Evolutionary conservation across 352 stramenopile genomes (phyloP).

Genomic region (Phytophthora gonapodyides): DNA sequence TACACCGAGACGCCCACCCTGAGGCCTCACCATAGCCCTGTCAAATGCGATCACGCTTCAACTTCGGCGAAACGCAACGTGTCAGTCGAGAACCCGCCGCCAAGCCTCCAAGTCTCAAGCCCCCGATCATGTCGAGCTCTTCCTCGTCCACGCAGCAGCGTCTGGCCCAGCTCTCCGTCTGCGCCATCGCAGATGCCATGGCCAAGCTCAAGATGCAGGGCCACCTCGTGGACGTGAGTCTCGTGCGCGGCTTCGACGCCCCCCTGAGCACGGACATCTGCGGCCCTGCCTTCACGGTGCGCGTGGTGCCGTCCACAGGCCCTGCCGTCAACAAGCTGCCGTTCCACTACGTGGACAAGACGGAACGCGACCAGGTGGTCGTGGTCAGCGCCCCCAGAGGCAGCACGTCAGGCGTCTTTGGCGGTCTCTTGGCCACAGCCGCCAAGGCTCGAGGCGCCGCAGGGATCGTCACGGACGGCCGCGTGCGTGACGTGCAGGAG

Average conservation of each 20-base stretch:
- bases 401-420: conserved; percentile 72
- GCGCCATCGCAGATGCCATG: conserved; percentile 69
- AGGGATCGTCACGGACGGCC: conserved; percentile 75
- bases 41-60: too few species aligned
- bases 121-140: too few species aligned
- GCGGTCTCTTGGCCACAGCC: conserved; percentile 66
- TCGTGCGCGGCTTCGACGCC: conserved; percentile 64
- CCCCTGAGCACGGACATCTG: conserved; percentile 69
- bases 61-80: too few species aligned
- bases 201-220: conserved; percentile 70
- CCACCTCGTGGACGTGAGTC: conserved; percentile 70
- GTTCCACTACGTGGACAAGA: conserved; percentile 78
- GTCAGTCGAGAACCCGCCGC: not conserved
- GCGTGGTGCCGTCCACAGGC: conserved; percentile 66
- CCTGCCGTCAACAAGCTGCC: conserved; percentile 64
- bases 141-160: conserved; percentile 37
- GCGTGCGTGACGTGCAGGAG: conserved; percentile 79
- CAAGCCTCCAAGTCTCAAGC: too few species aligned
- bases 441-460: conserved; percentile 68
- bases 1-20: too few species aligned
- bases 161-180: conserved; percentile 68
- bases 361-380: conserved; percentile 76
- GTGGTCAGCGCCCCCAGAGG: conserved; percentile 71
- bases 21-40: too few species aligned
- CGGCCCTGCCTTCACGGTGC: conserved; percentile 64